phyloP scores from a whole-genome alignment of 805 yeast genomes.

The Kregervanrija delftensis region DNA sequence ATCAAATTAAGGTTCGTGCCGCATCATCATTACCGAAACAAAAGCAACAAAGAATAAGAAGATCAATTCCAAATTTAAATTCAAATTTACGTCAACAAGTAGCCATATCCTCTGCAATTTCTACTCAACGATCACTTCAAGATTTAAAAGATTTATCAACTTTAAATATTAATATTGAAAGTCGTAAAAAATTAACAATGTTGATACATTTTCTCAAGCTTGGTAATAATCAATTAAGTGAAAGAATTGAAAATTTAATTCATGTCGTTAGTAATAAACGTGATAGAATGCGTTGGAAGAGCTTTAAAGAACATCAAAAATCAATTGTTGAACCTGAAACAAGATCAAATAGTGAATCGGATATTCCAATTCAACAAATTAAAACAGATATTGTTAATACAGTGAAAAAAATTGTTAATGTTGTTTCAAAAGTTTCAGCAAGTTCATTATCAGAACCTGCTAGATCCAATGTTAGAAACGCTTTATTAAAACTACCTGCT shows the following conservation, averaged over 20 bases:
- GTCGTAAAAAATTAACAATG: slow-evolving; percentile 68
- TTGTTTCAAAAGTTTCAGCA: slow-evolving; percentile 81
- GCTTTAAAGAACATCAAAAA: slow-evolving; percentile 5
- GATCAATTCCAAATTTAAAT: slow-evolving; percentile 8
- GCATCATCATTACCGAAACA: background rate
- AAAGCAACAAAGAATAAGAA: background rate
- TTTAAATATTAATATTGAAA: slow-evolving; percentile 44
- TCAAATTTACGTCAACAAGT: slow-evolving; percentile 23
- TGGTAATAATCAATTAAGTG: slow-evolving; percentile 71
- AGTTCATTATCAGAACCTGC: slow-evolving; percentile 71
- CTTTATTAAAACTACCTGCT: slow-evolving; percentile 66
- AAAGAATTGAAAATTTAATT: slow-evolving; percentile 52
- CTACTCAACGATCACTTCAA: slow-evolving; percentile 25
- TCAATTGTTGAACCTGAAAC: slow-evolving; percentile 3
- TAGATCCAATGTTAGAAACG: slow-evolving; percentile 72
- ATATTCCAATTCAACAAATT: slow-evolving; percentile 36
- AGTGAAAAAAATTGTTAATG: slow-evolving; percentile 77
- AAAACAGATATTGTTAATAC: slow-evolving; percentile 83
- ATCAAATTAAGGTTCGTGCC: too few relatives aligned
- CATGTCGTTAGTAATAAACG: slow-evolving; percentile 22
- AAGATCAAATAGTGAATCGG: slow-evolving; percentile 8
- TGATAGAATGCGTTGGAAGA: slow-evolving; percentile 3
- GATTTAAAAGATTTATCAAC: slow-evolving; percentile 29
- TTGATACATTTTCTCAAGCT: slow-evolving; percentile 72
- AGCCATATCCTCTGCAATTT: slow-evolving; percentile 23